Evolutionary conservation across 2,329 filamentous ascomycete genomes (phyloP).

Genomic region (Microdochium paspali): DNA sequence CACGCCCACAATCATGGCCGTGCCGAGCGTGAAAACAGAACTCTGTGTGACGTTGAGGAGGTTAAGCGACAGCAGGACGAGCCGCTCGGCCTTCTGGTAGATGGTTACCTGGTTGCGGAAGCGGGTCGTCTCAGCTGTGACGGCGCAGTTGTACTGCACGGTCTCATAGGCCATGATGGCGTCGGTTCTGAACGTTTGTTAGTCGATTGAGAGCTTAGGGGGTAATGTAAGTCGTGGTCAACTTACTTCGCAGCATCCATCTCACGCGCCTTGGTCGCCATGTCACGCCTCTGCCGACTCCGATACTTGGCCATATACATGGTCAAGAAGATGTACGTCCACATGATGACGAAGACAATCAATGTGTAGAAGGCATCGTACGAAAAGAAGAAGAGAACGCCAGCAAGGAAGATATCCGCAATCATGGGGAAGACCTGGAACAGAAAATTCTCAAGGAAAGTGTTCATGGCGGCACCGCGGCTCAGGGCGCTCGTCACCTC

Average conservation of each 20-base stretch:
- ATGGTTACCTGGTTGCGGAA: slow-evolving; percentile 45
- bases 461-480: slow-evolving; percentile 37
- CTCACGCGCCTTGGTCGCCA: slow-evolving; percentile 31
- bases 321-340: slow-evolving; percentile 38
- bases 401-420: slow-evolving; percentile 37
- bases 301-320: slow-evolving; percentile 40
- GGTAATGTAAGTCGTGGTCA: neutral
- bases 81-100: slow-evolving; percentile 48
- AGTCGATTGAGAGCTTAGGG: neutral
- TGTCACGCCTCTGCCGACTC: slow-evolving; percentile 30
- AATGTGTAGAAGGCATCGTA: slow-evolving; percentile 39
- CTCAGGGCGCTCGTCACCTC: slow-evolving; percentile 40
- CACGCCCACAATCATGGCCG: slow-evolving; percentile 50
- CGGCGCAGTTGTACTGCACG: slow-evolving; percentile 56
- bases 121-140: slow-evolving; percentile 46
- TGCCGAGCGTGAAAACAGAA: slow-evolving; percentile 51
- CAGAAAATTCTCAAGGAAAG: slow-evolving; percentile 35
- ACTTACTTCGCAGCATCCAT: slow-evolving; percentile 36
- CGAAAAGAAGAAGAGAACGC: slow-evolving; percentile 31
- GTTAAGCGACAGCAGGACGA: slow-evolving; percentile 45
- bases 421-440: slow-evolving; percentile 42
- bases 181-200: slow-evolving; percentile 22
- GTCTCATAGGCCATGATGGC: slow-evolving; percentile 42
- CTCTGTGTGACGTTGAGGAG: slow-evolving; percentile 53
- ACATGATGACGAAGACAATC: slow-evolving; percentile 37